Conservation (phyloP, 768 basidiomycete species). For the Boletus rubescentipes region DNA sequence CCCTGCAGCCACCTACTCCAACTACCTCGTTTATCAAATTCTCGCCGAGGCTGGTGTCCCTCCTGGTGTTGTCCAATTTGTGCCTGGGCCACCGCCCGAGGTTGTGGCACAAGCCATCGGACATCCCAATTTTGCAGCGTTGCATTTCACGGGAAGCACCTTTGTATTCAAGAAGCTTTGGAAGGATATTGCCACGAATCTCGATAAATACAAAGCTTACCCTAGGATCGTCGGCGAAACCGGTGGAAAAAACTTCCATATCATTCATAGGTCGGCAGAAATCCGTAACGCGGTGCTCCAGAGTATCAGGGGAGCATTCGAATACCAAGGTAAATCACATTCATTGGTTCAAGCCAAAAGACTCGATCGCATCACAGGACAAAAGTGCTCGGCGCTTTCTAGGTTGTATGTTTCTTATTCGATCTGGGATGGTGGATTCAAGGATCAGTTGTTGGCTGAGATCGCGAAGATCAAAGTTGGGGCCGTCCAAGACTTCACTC, state of each 20-base stretch:
- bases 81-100: slow-evolving; percentile 84
- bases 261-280: slow-evolving; percentile 87
- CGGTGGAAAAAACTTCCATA: slow-evolving; percentile 98
- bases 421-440: slow-evolving; percentile 85
- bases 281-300: slow-evolving; percentile 89
- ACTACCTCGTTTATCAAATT: slow-evolving; percentile 89
- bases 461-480: slow-evolving; percentile 87
- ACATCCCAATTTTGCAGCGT: slow-evolving; percentile 76
- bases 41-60: slow-evolving; percentile 94
- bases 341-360: not conserved
- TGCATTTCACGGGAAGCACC: slow-evolving; percentile 98
- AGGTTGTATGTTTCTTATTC: slow-evolving; percentile 87
- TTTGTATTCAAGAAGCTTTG: slow-evolving; percentile 93
- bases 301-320: slow-evolving; percentile 84
- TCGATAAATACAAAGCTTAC: slow-evolving; percentile 86
- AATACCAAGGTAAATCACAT: slow-evolving; percentile 76
- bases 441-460: slow-evolving; percentile 71
- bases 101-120: slow-evolving; percentile 83
- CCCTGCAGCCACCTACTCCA: slow-evolving; percentile 91
- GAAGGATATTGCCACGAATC: slow-evolving; percentile 89
- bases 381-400: slow-evolving; percentile 96
- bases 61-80: slow-evolving; percentile 93
- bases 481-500: slow-evolving; percentile 64
- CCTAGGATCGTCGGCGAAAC: slow-evolving; percentile 98
- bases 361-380: slow-evolving; percentile 47